These are phyloP conservation scores for Pelargonium citronellum DNA, from an alignment of 441 rosid species.

Conservation along the genomic window DNA sequence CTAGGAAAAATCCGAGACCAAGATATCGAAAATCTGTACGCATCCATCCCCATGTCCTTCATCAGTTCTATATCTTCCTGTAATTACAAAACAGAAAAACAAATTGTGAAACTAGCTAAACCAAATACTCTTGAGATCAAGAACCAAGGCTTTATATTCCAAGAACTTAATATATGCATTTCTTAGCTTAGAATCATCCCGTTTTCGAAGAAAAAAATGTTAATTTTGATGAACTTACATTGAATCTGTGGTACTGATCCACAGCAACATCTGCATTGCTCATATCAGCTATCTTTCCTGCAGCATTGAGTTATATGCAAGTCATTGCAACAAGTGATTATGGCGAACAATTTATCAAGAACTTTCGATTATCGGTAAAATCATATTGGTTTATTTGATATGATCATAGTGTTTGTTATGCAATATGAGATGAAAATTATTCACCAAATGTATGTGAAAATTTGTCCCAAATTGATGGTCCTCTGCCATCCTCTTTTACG, in stretches of 20 bases:
- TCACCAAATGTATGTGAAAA: conserved; percentile 71
- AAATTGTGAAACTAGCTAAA: too few species aligned
- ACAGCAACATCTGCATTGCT: conserved; percentile 87
- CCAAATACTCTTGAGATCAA: not conserved
- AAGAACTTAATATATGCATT: not conserved
- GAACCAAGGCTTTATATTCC: too few species aligned
- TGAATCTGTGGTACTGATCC: conserved; percentile 77
- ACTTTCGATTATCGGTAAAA: not conserved
- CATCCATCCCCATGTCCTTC: conserved; percentile 73
- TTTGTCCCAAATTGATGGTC: conserved; percentile 77
- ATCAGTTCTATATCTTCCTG: conserved; percentile 69
- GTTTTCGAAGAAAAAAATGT: not conserved
- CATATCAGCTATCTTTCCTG: conserved; percentile 55
- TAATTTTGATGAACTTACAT: conserved; percentile 30
- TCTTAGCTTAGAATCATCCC: not conserved
- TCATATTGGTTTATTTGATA: not conserved
- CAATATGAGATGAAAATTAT: not conserved
- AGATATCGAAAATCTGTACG: conserved; percentile 62
- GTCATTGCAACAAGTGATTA: not conserved
- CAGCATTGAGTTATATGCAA: not conserved
- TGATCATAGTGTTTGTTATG: not conserved
- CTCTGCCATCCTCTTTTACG: conserved; percentile 79
- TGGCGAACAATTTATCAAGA: too few species aligned
- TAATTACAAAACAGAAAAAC: not conserved
- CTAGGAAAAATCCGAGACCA: conserved; percentile 68